Base-by-base conservation (phyloP, 2,329 filamentous ascomycete genomes). In the Dendrostoma leiphaemia region DNA sequence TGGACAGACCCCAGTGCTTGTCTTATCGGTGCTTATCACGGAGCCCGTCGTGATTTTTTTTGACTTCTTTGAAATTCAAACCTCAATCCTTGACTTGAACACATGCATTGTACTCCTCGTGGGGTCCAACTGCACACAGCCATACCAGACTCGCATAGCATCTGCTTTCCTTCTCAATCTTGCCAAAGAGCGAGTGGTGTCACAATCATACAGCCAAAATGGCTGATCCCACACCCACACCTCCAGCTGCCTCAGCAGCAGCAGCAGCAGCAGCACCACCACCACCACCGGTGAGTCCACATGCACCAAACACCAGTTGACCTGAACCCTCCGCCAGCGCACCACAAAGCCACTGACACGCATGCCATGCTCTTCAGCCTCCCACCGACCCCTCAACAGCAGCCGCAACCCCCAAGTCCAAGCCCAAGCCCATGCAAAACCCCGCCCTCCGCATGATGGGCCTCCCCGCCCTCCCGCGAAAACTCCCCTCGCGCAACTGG, bases 401-500 rank as follows among this genome's bases (percentile, higher is more conserved):
- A 34, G 59, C 65, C 59, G 13, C 59, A 60, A 40, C 38, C 54
- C 21, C 55, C 63, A 67, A 34, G 28, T 29, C 44, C 12, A 32
- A 31, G 17, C 34, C 34, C n/a, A 76, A 80, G 61, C 64, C 74
- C 44, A 71, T 77, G 64, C 77, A 81, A 47, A 93, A 93, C 72
- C 88, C 86, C 40, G 88, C 85, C 51, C 82, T 90, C 64, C 83
- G 83, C 60, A 89, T 90, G 81, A 84, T 94, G 74, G 93, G 93
- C 54, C 77, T 99, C 55, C 93, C 93, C 48, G 89, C 87, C 62
- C 83, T 97, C 58, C 88, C 89, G 56, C 81, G 86, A 63, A 91
- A 85, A 71, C 84, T 99, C 17, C 94, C 94, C 7, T 97, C 93
- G 17, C 89, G 94, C 58, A 97, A 97, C 70, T 99, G 94, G 94